Percentiles rank a stretch among this genome's conserved stretches.
These are phyloP conservation scores for Chrysoporthe deuterocubensis DNA, from an alignment of 2,329 filamentous ascomycete genomes.

Conservation along the genomic window DNA sequence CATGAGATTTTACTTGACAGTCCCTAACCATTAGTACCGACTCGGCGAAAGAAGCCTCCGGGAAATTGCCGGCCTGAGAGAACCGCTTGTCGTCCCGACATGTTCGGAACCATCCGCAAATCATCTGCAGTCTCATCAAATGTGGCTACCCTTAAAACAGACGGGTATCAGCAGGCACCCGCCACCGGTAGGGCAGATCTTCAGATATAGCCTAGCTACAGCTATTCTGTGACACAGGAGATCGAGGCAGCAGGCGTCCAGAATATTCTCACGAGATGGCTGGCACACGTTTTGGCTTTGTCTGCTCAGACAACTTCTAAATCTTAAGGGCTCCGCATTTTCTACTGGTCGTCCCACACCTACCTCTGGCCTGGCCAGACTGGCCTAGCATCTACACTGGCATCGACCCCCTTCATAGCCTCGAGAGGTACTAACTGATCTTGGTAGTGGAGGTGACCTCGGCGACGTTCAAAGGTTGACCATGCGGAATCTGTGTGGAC, in stretches of 20 bases:
- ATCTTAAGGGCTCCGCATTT: background rate
- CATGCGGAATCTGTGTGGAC: too few relatives aligned
- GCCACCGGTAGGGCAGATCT: constrained; percentile 6
- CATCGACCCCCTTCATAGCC: background rate
- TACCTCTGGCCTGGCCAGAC: background rate
- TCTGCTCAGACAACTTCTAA: background rate
- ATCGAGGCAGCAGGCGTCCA: background rate
- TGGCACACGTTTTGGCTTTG: background rate
- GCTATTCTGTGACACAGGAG: background rate
- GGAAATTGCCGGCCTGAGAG: background rate
- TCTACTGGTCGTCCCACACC: background rate
- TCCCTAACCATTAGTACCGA: background rate
- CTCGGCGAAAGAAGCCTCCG: background rate
- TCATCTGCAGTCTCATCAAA: constrained; percentile 18
- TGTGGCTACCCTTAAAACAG: constrained; percentile 14
- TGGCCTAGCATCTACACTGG: background rate
- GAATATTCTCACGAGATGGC: background rate
- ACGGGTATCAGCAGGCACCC: constrained; percentile 13
- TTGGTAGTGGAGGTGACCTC: background rate
- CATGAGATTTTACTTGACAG: background rate
- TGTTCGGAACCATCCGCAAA: constrained; percentile 12
- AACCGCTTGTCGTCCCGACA: constrained; percentile 12
- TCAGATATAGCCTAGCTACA: background rate
- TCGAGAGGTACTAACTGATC: background rate
- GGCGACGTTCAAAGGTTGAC: too few relatives aligned